A percentile compares a stretch with the other conserved stretches of the same genome.
Conservation (phyloP, 2,329 filamentous ascomycete species). For the Aspergillus pseudotamarii region DNA sequence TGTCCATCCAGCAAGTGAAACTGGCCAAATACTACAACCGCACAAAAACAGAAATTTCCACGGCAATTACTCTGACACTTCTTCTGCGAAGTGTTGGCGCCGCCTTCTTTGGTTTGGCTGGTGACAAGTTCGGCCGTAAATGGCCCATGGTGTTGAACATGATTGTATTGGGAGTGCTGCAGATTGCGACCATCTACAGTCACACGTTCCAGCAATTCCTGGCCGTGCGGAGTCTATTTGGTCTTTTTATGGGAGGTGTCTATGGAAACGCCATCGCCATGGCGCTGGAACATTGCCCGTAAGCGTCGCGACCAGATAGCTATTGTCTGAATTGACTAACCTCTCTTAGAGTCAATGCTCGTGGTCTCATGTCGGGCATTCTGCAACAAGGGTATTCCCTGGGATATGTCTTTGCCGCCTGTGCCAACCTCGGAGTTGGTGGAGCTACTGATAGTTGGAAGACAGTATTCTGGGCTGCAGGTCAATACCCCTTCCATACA, state of each 20-base stretch:
- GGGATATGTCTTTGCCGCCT: conserved; percentile 76
- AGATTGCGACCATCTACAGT: conserved; percentile 78
- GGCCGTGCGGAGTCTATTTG: conserved; percentile 73
- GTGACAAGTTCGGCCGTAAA: conserved; percentile 78
- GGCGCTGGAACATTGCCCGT: conserved; percentile 73
- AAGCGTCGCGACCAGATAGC: background rate
- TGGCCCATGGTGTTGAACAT: conserved; percentile 81
- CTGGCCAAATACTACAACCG: conserved; percentile 61
- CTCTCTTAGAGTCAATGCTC: conserved; percentile 55
- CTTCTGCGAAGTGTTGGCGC: conserved; percentile 76
- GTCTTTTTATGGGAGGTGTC: conserved; percentile 79
- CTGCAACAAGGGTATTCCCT: conserved; percentile 81
- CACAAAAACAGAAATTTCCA: conserved; percentile 70
- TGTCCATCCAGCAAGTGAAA: conserved; percentile 77
- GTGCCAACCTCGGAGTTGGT: conserved; percentile 71
- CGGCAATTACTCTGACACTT: conserved; percentile 64
- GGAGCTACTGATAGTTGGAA: conserved; percentile 63
- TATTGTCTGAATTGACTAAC: background rate
- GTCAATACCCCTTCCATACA: conserved; percentile 27
- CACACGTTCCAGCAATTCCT: conserved; percentile 72
- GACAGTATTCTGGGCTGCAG: conserved; percentile 71
- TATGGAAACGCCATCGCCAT: conserved; percentile 79
- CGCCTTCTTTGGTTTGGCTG: conserved; percentile 73
- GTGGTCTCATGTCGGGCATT: conserved; percentile 80
- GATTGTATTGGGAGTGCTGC: conserved; percentile 69